Percentiles rank a stretch among this genome's conserved stretches.
Evolutionary conservation across 192 early-diverging fungal genomes (phyloP).

Genomic region (Chytriomyces confervae): DNA sequence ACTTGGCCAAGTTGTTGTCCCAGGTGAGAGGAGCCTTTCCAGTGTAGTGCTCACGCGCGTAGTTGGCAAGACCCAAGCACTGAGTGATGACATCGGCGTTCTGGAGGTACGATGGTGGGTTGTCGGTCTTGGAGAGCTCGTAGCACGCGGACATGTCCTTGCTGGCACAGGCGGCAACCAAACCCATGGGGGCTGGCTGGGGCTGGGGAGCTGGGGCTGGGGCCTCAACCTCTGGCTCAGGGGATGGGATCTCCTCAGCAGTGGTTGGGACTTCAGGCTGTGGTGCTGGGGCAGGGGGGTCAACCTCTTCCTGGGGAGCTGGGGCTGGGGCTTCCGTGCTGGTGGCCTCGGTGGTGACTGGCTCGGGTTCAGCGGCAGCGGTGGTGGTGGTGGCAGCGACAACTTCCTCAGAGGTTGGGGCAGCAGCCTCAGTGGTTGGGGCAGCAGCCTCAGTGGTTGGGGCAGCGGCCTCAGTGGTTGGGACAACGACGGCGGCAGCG

Average conservation of each 20-base stretch:
- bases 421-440: neutral
- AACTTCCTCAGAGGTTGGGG: neutral
- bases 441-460: neutral
- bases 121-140: no score
- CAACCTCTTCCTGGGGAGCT: conserved; percentile 13
- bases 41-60: conserved; percentile 31
- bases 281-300: neutral
- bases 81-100: no score
- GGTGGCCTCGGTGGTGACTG: neutral
- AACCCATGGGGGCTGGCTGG: neutral
- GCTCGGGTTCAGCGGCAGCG: neutral
- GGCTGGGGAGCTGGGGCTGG: neutral
- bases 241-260: neutral
- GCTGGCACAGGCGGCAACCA: neutral
- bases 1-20: neutral
- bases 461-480: conserved; percentile 4
- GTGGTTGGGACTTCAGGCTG: no score
- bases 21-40: neutral
- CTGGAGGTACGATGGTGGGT: no score
- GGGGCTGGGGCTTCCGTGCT: conserved; percentile 7
- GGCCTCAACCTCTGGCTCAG: neutral
- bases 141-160: neutral
- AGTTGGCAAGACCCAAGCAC: conserved; percentile 20
- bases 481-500: neutral
- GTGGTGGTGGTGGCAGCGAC: neutral